Conservation (phyloP, 2,329 filamentous ascomycete species). For the Pseudogymnoascus sp. region DNA sequence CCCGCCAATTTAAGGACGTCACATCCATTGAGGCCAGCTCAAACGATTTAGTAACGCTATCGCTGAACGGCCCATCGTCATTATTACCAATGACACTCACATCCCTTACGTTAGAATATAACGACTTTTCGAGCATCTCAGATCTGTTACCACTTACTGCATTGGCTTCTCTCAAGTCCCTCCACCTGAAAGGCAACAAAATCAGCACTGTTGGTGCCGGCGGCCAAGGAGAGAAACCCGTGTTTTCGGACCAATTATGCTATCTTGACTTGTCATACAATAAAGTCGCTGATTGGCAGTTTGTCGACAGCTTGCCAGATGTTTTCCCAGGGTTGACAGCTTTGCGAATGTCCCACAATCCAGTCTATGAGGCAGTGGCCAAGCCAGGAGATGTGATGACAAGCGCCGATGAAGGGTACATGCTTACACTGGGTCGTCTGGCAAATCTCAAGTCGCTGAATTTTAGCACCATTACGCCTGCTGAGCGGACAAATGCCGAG, state of each 20-base stretch:
- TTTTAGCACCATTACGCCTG: slow-evolving; percentile 61
- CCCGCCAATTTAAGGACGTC: slow-evolving; percentile 47
- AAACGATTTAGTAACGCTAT: slow-evolving; percentile 52
- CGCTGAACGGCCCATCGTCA: slow-evolving; percentile 33
- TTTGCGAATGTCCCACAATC: slow-evolving; percentile 79
- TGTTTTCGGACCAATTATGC: slow-evolving; percentile 22
- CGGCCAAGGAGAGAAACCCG: not conserved
- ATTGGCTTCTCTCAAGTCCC: slow-evolving; percentile 47
- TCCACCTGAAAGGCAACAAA: slow-evolving; percentile 71
- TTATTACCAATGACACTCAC: slow-evolving; percentile 42
- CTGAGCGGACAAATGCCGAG: slow-evolving; percentile 81
- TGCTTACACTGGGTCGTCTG: slow-evolving; percentile 77
- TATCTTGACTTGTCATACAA: slow-evolving; percentile 73
- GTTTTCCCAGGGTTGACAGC: slow-evolving; percentile 68
- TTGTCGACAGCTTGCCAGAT: slow-evolving; percentile 61
- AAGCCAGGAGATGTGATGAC: slow-evolving; percentile 36
- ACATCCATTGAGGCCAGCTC: slow-evolving; percentile 45
- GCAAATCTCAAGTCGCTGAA: slow-evolving; percentile 63
- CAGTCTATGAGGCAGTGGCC: slow-evolving; percentile 55
- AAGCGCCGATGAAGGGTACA: slow-evolving; percentile 73
- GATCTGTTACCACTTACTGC: slow-evolving; percentile 49
- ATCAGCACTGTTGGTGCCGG: slow-evolving; percentile 38
- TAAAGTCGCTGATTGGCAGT: slow-evolving; percentile 60
- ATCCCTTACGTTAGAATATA: slow-evolving; percentile 65
- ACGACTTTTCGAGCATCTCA: slow-evolving; percentile 55